Base-by-base conservation (phyloP, 139 green algal species). In the Tetraselmis chui region DNA sequence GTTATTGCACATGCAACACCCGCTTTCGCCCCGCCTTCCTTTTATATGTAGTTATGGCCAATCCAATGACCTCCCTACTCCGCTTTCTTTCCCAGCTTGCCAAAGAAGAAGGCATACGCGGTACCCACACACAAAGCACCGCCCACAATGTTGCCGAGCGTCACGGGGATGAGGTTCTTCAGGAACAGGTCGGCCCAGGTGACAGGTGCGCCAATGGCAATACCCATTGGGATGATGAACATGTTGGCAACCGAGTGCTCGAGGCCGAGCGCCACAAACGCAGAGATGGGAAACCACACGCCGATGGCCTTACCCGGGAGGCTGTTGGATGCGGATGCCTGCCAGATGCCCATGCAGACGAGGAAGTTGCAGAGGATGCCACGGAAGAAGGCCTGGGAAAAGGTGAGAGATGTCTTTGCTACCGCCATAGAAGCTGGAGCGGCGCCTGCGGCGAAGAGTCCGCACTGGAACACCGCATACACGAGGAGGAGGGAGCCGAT, bases 351-450 rank as follows among this genome's bases (percentile, higher is more conserved):
- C 59, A 95, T 81, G 86, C 92, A 97, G 27, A 98, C 95, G 75
- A 98, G 90, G 93, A 93, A 98, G 91, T 98, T 98, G 89, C 88
- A 91, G 77, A 95, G 58, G 75, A 97, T 91, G 82, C 85, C 92
- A 11, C 91, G 86, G 24, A 91, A 29, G 76, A 96, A 91, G n/a
- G 90, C 89, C 89, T 92, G 86, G 2, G 23, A 31, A 2, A 81
- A 75, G 30, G 31, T 29, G 0, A 76, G 27, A 22, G 76, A 78
- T 24, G 75, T 59, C 76, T 85, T 88, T 25, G 31, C 29, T n/a
- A 83, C 82, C 0, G 80, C 83, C 76, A 86, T 78, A 29, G 75
- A 76, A 2, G n/a, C 77, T 1, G 82, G 77, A 45, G 80, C 77
- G 5, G 77, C 28, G 28, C 75, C 75, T n/a, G 78, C 30, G 5